Conservation (phyloP, 768 basidiomycete species). For the Tubosaeta brunneosetosa region DNA sequence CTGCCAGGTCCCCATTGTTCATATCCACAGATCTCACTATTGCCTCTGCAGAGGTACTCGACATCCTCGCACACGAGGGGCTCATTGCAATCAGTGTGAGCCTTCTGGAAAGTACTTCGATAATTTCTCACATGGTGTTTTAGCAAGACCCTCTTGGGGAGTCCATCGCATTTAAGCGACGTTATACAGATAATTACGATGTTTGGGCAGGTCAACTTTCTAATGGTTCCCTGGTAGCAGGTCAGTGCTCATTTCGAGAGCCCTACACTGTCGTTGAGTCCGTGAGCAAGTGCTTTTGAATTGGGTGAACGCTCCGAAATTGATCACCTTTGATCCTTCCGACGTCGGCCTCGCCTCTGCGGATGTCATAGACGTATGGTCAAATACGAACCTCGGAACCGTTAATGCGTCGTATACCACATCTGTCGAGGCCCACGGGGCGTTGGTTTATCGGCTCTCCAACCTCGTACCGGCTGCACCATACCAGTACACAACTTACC, state of each 20-base stretch:
- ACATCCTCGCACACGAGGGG: constrained; percentile 5
- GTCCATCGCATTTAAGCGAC: constrained; percentile 5
- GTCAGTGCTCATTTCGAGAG: not conserved
- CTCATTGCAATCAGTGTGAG: constrained; percentile 11
- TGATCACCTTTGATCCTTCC: constrained; percentile 1
- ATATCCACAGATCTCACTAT: constrained; percentile 9
- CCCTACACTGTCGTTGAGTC: not conserved
- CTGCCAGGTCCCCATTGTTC: constrained; percentile 9
- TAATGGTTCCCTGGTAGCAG: constrained; percentile 1
- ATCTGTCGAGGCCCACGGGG: constrained; percentile 1
- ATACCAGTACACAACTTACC: not conserved
- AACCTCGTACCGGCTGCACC: not conserved
- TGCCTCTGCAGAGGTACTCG: not conserved
- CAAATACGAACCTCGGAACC: not conserved
- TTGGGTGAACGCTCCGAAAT: not conserved
- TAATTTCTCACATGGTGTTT: not conserved
- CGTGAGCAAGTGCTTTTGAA: constrained; percentile 2
- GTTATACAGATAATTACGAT: constrained; percentile 9
- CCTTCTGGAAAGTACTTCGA: too few relatives aligned
- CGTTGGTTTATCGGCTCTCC: constrained; percentile 3
- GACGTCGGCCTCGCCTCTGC: constrained; percentile 2
- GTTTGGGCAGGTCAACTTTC: constrained; percentile 7
- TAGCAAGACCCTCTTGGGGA: constrained; percentile 12
- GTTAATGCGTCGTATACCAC: not conserved
- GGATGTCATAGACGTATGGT: constrained; percentile 7